Conservation (phyloP, 352 stramenopile genomes). For the Blastocystis sp. region DNA sequence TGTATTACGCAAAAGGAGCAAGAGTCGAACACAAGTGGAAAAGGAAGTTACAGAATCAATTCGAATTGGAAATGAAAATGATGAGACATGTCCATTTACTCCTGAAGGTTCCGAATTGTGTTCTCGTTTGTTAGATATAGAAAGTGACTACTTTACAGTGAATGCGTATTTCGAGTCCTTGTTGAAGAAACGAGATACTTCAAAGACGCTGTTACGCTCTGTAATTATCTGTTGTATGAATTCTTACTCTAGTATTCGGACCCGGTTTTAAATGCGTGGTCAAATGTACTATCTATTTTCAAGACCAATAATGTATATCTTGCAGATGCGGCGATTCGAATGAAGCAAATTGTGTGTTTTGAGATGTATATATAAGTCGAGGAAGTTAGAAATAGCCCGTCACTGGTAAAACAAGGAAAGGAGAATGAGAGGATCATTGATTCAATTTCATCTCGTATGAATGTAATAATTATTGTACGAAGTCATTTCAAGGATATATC, state of each 20-base stretch:
- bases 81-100: background rate
- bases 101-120: background rate
- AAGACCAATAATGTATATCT: conserved; percentile 48
- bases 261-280: background rate
- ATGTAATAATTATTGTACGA: background rate
- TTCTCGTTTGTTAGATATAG: background rate
- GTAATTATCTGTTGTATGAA: background rate
- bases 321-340: conserved; percentile 34
- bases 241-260: conserved; percentile 24
- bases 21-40: background rate
- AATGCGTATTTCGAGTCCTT: conserved; percentile 7
- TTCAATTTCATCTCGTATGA: conserved; percentile 1
- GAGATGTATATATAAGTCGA: background rate
- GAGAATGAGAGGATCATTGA: conserved; percentile 22
- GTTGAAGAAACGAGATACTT: background rate
- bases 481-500: conserved; percentile 1
- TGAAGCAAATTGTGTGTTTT: conserved; percentile 47
- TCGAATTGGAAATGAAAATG: background rate
- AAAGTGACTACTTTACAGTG: conserved; percentile 20
- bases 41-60: background rate
- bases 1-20: background rate
- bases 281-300: background rate
- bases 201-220: conserved; percentile 21
- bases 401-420: conserved; percentile 17
- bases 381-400: background rate